phyloP scores from a whole-genome alignment of 1,284 basidiomycete species.

The Microbotryomycetes sp. region DNA sequence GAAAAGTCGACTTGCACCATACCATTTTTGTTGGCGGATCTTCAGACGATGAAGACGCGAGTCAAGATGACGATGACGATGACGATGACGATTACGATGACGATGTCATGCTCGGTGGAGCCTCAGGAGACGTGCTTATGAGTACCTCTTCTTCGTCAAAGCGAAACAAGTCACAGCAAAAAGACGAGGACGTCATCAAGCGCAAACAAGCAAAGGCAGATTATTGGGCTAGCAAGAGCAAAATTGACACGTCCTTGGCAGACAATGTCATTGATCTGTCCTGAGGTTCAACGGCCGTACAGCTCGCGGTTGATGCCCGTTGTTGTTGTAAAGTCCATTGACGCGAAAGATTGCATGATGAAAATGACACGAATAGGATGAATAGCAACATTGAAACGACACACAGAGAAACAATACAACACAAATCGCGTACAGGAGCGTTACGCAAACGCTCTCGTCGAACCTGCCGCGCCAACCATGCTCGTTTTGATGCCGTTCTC shows the following conservation, averaged over 20 bases:
- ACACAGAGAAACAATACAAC: too few relatives aligned
- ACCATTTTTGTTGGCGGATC: slow-evolving; percentile 1
- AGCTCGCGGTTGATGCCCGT: too few relatives aligned
- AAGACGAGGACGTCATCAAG: not conserved
- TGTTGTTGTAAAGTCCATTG: too few relatives aligned
- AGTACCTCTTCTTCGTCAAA: not conserved
- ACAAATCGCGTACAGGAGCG: too few relatives aligned
- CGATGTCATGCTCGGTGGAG: slow-evolving; percentile 1
- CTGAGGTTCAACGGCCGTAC: too few relatives aligned
- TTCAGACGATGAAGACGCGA: not conserved
- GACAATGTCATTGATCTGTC: too few relatives aligned
- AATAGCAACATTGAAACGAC: too few relatives aligned
- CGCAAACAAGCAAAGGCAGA: not conserved
- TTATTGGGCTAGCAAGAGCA: not conserved
- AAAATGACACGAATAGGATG: too few relatives aligned
- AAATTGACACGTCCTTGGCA: too few relatives aligned
- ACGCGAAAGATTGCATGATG: too few relatives aligned
- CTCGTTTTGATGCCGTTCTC: not conserved
- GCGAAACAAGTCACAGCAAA: not conserved
- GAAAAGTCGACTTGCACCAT: too few relatives aligned
- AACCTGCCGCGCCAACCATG: not conserved
- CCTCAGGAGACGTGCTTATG: not conserved
- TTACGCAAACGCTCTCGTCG: too few relatives aligned
- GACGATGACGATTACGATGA: not conserved
- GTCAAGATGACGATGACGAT: not conserved